A percentile compares a stretch with the other conserved stretches of the same genome.
These are phyloP conservation scores for Penicillium sp. DNA, from an alignment of 2,329 filamentous ascomycete genomes.

Conservation along the genomic window DNA sequence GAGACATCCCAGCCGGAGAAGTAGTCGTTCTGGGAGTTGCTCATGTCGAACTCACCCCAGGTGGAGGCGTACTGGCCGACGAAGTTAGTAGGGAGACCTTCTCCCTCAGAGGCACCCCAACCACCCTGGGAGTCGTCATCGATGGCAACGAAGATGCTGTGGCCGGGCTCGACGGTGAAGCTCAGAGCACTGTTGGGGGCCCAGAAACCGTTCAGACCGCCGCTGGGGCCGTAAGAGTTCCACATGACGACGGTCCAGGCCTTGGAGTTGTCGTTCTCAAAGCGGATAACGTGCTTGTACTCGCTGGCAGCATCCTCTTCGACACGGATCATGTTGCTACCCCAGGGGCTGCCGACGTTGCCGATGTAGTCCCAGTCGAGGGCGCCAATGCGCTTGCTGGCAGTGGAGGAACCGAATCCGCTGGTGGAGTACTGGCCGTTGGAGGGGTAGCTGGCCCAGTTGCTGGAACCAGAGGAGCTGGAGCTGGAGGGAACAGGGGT, in stretches of 20 bases:
- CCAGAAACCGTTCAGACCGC: conserved; percentile 28
- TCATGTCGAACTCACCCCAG: conserved; percentile 38
- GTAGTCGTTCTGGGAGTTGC: conserved; percentile 24
- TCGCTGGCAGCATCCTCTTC: conserved; percentile 23
- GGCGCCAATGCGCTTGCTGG: conserved; percentile 13
- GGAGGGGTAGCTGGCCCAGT: conserved; percentile 21
- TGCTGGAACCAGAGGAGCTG: conserved; percentile 7
- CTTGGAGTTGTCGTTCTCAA: conserved; percentile 27
- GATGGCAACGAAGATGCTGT: conserved; percentile 32
- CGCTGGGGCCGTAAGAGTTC: conserved; percentile 33
- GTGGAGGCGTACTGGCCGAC: conserved; percentile 31
- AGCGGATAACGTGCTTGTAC: conserved; percentile 32
- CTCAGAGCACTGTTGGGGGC: conserved; percentile 29
- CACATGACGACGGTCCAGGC: conserved; percentile 34
- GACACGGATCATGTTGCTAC: conserved; percentile 36
- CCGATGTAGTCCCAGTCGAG: conserved; percentile 25
- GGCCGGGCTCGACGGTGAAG: conserved; percentile 25
- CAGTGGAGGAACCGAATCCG: conserved; percentile 29
- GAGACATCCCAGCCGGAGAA: conserved; percentile 37
- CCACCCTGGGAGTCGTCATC: conserved; percentile 32
- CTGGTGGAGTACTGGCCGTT: conserved; percentile 18
- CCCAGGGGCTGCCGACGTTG: conserved; percentile 33
- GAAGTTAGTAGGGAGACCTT: conserved; percentile 21
- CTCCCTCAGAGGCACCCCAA: conserved; percentile 27
- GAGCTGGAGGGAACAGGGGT: conserved; percentile 3